Percentiles rank a stretch among this genome's conserved stretches.
phyloP scores from a whole-genome alignment of 345 rosid genomes.

The Mangifera indica region DNA sequence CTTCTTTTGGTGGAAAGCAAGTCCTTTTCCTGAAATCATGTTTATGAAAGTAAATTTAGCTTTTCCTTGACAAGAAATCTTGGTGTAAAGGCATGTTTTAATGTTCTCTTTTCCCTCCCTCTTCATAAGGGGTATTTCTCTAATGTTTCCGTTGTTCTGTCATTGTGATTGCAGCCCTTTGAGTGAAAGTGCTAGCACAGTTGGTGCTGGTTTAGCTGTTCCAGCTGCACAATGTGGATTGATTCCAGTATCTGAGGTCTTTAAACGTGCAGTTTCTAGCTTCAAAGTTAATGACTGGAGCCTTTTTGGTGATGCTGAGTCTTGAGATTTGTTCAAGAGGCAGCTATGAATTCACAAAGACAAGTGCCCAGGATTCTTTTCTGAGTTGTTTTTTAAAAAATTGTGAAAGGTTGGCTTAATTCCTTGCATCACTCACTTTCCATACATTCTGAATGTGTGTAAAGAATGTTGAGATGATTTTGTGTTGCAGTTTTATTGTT shows the following conservation, averaged over 20 bases:
- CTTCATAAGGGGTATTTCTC: background rate
- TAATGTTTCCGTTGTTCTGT: constrained; percentile 8
- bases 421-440: background rate
- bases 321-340: constrained; percentile 18
- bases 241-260: constrained; percentile 63
- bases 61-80: no score
- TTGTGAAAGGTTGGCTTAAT: background rate
- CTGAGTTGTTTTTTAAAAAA: background rate
- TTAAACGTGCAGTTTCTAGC: constrained; percentile 60
- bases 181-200: constrained; percentile 71
- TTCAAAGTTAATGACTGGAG: constrained; percentile 76
- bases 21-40: no score
- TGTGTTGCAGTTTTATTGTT: background rate
- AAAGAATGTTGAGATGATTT: background rate
- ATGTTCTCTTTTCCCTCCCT: no score
- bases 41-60: no score
- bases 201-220: constrained; percentile 65
- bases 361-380: background rate
- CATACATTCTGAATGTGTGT: background rate
- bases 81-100: no score
- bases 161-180: constrained; percentile 50
- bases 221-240: constrained; percentile 60
- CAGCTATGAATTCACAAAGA: background rate
- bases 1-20: no score
- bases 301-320: constrained; percentile 52